These are phyloP conservation scores for Microbotryum lychnidis-dioicae DNA, from an alignment of 1,284 basidiomycete species.

Conservation along the genomic window DNA sequence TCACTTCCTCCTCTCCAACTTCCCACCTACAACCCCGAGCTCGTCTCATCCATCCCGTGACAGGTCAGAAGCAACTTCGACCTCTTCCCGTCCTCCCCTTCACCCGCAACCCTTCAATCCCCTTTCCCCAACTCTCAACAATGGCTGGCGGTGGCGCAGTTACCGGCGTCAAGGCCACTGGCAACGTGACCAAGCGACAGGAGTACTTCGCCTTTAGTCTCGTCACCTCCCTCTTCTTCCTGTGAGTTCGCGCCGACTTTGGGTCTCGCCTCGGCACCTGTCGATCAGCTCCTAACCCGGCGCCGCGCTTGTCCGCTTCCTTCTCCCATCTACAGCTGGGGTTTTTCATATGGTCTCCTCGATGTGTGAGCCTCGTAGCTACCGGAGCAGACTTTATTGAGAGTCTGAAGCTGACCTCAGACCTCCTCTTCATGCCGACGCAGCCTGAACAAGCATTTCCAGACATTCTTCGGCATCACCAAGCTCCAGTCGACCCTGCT, in stretches of 20 bases:
- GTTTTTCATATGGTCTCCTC: slow-evolving; percentile 55
- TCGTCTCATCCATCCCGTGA: too few species aligned
- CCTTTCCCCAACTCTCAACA: background rate
- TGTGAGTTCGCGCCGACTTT: background rate
- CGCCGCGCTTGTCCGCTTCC: background rate
- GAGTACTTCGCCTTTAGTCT: slow-evolving; percentile 48
- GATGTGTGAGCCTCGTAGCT: slow-evolving; percentile 49
- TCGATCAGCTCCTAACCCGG: background rate
- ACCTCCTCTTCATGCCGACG: background rate
- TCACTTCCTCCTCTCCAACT: too few species aligned
- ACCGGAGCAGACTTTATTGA: too few species aligned
- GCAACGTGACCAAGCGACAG: slow-evolving; percentile 12
- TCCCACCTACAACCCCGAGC: too few species aligned
- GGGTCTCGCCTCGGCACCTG: background rate
- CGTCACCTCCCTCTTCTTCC: slow-evolving; percentile 15
- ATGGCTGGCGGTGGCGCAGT: slow-evolving; percentile 25
- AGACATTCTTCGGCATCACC: slow-evolving; percentile 60
- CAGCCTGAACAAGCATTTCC: slow-evolving; percentile 58
- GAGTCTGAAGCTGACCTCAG: background rate
- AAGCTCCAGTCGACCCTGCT: slow-evolving; percentile 73
- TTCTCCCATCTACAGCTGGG: slow-evolving; percentile 15
- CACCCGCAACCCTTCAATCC: background rate
- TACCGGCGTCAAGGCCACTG: slow-evolving; percentile 4
- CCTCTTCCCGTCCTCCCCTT: background rate
- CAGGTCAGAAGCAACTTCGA: too few species aligned